Evolutionary conservation across 2,329 filamentous ascomycete species (phyloP).

Genomic region (Sclerotinia trifoliorum): DNA sequence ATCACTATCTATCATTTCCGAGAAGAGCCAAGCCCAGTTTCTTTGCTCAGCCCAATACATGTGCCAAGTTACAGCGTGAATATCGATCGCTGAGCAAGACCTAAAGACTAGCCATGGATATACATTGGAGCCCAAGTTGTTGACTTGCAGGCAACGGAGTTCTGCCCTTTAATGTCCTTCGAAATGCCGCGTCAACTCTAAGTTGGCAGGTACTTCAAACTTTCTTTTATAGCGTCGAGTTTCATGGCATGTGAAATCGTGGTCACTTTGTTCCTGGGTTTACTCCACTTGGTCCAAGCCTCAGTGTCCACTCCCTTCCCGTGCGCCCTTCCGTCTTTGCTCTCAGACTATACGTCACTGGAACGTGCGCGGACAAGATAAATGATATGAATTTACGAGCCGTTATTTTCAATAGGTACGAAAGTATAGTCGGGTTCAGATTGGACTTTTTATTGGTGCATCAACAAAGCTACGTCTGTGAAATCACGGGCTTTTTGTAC

Average conservation of each 20-base stretch:
- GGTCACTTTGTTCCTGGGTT: background rate
- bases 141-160: too few species aligned
- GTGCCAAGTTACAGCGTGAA: background rate
- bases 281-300: background rate
- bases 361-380: background rate
- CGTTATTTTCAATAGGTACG: background rate
- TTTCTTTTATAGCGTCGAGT: background rate
- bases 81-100: background rate
- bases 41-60: background rate
- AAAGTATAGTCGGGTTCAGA: background rate
- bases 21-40: background rate
- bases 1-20: background rate
- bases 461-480: background rate
- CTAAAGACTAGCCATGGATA: background rate
- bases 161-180: too few species aligned
- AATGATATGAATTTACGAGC: background rate
- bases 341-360: background rate
- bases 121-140: too few species aligned
- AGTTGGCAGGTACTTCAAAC: background rate
- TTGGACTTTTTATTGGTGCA: background rate
- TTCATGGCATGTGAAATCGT: too few species aligned
- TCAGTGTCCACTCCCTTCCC: background rate
- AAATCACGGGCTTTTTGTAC: background rate
- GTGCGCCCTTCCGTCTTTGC: background rate
- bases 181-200: background rate